Conservation (phyloP, 106 monocot genomes). For the Apostasia ramifera region DNA sequence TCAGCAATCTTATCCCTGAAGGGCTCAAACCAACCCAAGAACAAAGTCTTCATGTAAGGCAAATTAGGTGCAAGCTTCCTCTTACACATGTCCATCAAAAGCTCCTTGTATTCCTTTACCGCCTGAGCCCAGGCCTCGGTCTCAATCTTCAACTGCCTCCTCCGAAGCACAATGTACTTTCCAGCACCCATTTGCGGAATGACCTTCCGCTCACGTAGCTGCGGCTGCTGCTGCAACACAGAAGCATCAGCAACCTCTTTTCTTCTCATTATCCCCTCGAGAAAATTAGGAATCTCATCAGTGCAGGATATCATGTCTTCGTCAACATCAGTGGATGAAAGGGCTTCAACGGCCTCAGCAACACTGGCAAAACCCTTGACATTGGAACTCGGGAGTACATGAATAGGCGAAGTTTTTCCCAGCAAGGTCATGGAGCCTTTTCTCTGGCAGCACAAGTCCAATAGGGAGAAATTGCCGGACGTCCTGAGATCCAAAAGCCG, state of each 20-base stretch:
- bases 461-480: neutral
- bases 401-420: neutral
- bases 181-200: conserved; percentile 19
- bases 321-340: conserved; percentile 7
- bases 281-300: neutral
- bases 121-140: conserved; percentile 95
- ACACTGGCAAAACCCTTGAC: conserved; percentile 11
- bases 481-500: neutral
- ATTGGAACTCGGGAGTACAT: neutral
- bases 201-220: neutral
- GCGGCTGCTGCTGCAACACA: neutral
- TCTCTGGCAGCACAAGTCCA: neutral
- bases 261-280: neutral
- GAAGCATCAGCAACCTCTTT: neutral
- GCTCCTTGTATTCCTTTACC: conserved; percentile 81
- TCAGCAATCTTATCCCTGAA: conserved; percentile 47
- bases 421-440: neutral
- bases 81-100: conserved; percentile 80
- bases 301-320: neutral
- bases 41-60: conserved; percentile 84
- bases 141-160: conserved; percentile 77
- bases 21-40: conserved; percentile 95
- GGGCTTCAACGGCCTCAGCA: conserved; percentile 5
- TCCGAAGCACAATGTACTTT: conserved; percentile 40
- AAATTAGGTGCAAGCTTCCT: conserved; percentile 86